A percentile compares a stretch with the other conserved stretches of the same genome.
These are phyloP conservation scores for Sutorius eximius DNA, from an alignment of 1,284 basidiomycete species.

Conservation along the genomic window DNA sequence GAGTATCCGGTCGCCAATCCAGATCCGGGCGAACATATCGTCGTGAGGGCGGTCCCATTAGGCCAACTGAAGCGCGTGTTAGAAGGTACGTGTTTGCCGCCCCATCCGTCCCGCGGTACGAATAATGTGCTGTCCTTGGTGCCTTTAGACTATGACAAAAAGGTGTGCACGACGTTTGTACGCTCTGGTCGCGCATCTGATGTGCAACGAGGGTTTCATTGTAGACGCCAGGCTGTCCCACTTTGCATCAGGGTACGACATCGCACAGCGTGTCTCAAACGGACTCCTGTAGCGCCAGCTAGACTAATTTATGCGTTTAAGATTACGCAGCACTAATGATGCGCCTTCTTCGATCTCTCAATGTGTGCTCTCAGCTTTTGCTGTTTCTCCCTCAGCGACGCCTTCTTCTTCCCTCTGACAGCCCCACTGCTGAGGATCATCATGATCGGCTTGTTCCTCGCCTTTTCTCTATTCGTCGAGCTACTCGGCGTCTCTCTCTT, in stretches of 20 bases:
- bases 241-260: constrained; percentile 68
- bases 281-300: constrained; percentile 12
- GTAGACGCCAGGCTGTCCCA: constrained; percentile 77
- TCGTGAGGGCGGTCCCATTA: constrained; percentile 70
- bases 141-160: constrained; percentile 60
- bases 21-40: constrained; percentile 83
- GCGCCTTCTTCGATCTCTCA: constrained; percentile 63
- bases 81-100: constrained; percentile 51
- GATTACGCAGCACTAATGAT: constrained; percentile 30
- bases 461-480: constrained; percentile 88
- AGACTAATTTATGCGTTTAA: background rate
- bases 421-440: constrained; percentile 80
- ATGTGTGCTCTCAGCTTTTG: constrained; percentile 73
- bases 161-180: constrained; percentile 39
- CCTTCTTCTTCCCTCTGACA: constrained; percentile 86
- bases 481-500: constrained; percentile 78
- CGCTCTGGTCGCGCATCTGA: background rate
- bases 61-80: constrained; percentile 61
- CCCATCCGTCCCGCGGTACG: background rate
- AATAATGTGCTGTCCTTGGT: constrained; percentile 2
- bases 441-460: constrained; percentile 90
- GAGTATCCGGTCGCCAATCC: constrained; percentile 63
- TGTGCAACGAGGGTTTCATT: constrained; percentile 56
- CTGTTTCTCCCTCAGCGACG: constrained; percentile 84
- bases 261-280: constrained; percentile 41